Evolutionary conservation across 495 filamentous ascomycete species (phyloP).

Genomic region (Acidomyces sp.): DNA sequence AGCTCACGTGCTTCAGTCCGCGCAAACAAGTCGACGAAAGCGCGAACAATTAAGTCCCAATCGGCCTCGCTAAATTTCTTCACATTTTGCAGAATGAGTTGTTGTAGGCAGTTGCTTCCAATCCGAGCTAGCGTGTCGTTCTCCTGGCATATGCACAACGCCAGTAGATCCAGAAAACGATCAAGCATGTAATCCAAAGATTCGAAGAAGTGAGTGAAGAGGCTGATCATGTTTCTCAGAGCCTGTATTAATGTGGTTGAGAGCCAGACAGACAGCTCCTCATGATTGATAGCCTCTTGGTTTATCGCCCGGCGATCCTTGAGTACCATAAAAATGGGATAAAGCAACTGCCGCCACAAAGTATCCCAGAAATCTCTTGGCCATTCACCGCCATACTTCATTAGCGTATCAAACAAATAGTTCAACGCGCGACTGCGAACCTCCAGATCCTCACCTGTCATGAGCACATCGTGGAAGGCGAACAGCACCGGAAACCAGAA

Average conservation of each 20-base stretch:
- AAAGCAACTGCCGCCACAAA: conserved; percentile 89
- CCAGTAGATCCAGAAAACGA: conserved; percentile 80
- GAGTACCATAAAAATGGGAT: conserved; percentile 95
- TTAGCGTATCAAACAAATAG: conserved; percentile 89
- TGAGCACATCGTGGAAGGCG: conserved; percentile 95
- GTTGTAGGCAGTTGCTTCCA: conserved; percentile 93
- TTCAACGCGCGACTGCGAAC: conserved; percentile 82
- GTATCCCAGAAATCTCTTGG: conserved; percentile 96
- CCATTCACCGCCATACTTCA: conserved; percentile 81
- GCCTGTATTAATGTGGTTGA: conserved; percentile 99
- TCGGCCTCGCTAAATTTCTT: conserved; percentile 74
- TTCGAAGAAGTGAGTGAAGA: conserved; percentile 98
- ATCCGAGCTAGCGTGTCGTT: conserved; percentile 98
- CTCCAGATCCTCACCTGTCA: conserved; percentile 98
- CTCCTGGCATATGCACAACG: conserved; percentile 95
- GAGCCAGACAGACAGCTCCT: conserved; percentile 96
- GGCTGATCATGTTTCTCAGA: conserved; percentile 89
- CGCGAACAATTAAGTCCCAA: conserved; percentile 85
- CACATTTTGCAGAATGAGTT: conserved; percentile 90
- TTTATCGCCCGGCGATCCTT: conserved; percentile 50
- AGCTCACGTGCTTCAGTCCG: conserved; percentile 88
- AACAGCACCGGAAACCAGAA: conserved; percentile 98
- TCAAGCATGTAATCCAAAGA: conserved; percentile 93
- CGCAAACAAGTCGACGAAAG: conserved; percentile 90
- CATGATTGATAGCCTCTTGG: conserved; percentile 89